phyloP scores from a whole-genome alignment of 1,139 yeast genomes.

The Yamadazyma triangularis region DNA sequence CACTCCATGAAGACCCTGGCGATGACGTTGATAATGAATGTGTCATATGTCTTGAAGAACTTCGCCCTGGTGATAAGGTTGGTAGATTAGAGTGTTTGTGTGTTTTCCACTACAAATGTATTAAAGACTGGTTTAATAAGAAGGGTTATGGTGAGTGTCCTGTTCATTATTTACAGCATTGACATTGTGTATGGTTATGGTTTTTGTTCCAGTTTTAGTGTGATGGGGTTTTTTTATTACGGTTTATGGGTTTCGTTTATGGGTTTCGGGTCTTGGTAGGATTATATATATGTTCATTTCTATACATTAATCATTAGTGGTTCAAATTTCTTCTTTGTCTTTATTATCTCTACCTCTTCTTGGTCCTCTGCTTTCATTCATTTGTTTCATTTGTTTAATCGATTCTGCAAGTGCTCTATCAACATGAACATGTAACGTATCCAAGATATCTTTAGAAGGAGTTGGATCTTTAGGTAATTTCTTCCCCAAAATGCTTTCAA shows the following conservation, averaged over 20 bases:
- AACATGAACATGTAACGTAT: constrained; percentile 78
- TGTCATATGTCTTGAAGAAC: constrained; percentile 88
- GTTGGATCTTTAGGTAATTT: constrained; percentile 74
- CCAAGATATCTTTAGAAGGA: constrained; percentile 73
- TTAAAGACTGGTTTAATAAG: constrained; percentile 82
- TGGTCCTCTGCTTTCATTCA: constrained; percentile 46
- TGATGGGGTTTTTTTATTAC: not conserved
- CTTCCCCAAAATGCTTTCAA: constrained; percentile 80
- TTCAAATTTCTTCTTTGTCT: constrained; percentile 52
- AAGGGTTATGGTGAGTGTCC: constrained; percentile 88
- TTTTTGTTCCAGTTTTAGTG: no score
- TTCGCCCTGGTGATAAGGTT: constrained; percentile 80
- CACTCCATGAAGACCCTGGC: constrained; percentile 18
- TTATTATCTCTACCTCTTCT: constrained; percentile 38
- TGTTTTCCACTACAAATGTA: constrained; percentile 87
- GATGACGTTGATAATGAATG: constrained; percentile 66
- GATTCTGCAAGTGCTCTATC: constrained; percentile 93
- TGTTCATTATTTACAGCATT: constrained; percentile 51
- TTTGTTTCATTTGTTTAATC: constrained; percentile 72
- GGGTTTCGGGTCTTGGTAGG: not conserved
- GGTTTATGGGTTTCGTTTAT: no score
- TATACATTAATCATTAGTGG: not conserved
- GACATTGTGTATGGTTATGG: no score
- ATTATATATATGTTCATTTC: not conserved
- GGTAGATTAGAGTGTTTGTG: constrained; percentile 93